Evolutionary conservation across 345 rosid species (phyloP).

Genomic region (Conringia planisiliqua): DNA sequence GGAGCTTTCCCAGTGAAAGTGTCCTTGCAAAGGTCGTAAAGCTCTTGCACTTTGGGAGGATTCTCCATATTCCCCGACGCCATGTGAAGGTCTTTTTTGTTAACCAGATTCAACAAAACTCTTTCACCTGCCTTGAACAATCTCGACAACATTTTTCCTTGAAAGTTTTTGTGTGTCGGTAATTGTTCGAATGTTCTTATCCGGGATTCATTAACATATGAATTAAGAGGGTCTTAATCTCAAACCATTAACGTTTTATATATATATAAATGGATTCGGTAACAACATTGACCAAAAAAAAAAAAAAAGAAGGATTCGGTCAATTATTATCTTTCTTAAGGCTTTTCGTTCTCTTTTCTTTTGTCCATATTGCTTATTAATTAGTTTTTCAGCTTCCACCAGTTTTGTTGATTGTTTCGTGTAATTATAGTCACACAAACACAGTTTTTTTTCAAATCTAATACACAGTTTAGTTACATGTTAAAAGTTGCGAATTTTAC

Average conservation of each 20-base stretch:
- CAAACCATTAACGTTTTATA: not conserved
- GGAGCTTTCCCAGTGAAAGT: conserved; percentile 59
- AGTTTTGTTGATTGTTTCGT: too few relatives aligned
- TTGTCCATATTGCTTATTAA: too few relatives aligned
- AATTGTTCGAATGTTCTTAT: conserved; percentile 30
- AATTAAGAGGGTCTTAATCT: not conserved
- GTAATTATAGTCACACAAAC: too few relatives aligned
- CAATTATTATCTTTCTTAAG: too few relatives aligned
- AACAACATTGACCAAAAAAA: too few relatives aligned
- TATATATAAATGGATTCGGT: too few relatives aligned
- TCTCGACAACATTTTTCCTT: conserved; percentile 40
- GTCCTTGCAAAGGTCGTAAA: conserved; percentile 61
- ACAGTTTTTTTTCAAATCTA: too few relatives aligned
- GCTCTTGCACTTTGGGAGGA: conserved; percentile 61
- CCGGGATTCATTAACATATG: conserved; percentile 1
- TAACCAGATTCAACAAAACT: conserved; percentile 32
- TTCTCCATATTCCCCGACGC: conserved; percentile 35
- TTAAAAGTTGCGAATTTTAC: too few relatives aligned
- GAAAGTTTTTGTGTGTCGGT: conserved; percentile 6
- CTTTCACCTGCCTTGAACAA: conserved; percentile 49
- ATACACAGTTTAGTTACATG: too few relatives aligned
- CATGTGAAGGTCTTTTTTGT: conserved; percentile 42
- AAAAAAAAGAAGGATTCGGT: too few relatives aligned
- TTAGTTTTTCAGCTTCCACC: too few relatives aligned
- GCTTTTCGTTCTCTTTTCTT: too few relatives aligned